Base-by-base conservation (phyloP, 2,329 filamentous ascomycete species). In the Madurella fahalii region DNA sequence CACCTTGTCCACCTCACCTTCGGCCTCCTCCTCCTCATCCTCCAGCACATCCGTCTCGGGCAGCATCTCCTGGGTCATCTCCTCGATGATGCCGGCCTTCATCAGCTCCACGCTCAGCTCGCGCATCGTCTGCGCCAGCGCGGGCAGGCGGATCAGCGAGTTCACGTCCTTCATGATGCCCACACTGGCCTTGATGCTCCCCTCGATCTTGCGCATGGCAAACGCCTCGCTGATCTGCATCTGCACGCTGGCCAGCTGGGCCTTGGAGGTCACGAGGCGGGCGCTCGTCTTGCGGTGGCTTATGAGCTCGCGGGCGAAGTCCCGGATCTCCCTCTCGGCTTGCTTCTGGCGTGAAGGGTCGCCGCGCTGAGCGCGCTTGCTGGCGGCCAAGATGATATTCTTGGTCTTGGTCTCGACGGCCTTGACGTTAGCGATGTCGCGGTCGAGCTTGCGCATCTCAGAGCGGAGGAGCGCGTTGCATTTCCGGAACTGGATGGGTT, bases 151-250 rank as follows among this genome's bases (percentile, higher is more conserved):
- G 47, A 96, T 84, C 25, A 97, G 78, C 15, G 80, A 82, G 71
- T 97, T 97, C 56, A 99, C 90, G 69, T 97, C 91, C 73, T 92
- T 93, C 94, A 99, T 97, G 63, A 99, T 92, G 43, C 89, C 88
- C 9, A 93, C 92, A 64, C 86, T 90, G 41, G 88, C 86, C 62
- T 84, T 82, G 67, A 99, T 91, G 66, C 87, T 91, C 44, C 92
- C 93, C 73, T 97, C 92, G 60, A 99, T 97, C 78, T 95, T 95
- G 63, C 90, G 86, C 65, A 97, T 86, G 1, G 90, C 89, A 71
- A 97, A 97, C 1, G 94, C 92, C 75, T 97, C 93, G 67, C 92
- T 90, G 67, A 99, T 93, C 74, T 97, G 94, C 91, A 97, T 95
- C 72, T 93, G 87, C 42, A 99, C 93, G 62, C 87, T 93, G 68